phyloP scores from a whole-genome alignment of 1,139 yeast species.

The Kodamaea alishanica region DNA sequence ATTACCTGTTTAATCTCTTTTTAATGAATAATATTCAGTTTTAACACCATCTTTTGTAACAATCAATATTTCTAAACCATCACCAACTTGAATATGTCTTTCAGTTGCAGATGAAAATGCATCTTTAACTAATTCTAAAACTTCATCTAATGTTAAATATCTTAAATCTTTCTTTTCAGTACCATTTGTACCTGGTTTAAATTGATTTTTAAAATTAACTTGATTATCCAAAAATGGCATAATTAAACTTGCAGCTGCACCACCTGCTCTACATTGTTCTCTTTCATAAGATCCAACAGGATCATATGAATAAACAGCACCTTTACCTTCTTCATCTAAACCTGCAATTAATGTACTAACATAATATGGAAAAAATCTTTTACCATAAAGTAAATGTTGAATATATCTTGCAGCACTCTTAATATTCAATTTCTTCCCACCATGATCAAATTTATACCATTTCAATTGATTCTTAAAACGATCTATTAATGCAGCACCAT shows the following conservation, averaged over 20 bases:
- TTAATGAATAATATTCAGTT: conserved; percentile 78
- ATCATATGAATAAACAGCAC: conserved; percentile 93
- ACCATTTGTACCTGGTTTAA: conserved; percentile 72
- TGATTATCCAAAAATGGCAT: conserved; percentile 98
- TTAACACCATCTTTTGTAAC: conserved; percentile 92
- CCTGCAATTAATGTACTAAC: conserved; percentile 95
- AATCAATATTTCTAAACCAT: conserved; percentile 83
- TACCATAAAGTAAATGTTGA: conserved; percentile 87
- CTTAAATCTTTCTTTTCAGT: conserved; percentile 56
- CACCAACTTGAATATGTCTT: conserved; percentile 98
- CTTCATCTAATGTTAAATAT: conserved; percentile 77
- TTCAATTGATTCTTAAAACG: conserved; percentile 73
- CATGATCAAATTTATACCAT: conserved; percentile 92
- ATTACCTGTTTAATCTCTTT: conserved; percentile 83
- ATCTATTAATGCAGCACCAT: conserved; percentile 80
- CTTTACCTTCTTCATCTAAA: conserved; percentile 88
- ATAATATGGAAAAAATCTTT: conserved; percentile 94
- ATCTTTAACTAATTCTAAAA: conserved; percentile 80
- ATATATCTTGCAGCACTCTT: conserved; percentile 84
- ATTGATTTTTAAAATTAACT: conserved; percentile 91
- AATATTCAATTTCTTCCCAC: conserved; percentile 62
- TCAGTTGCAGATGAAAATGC: conserved; percentile 96
- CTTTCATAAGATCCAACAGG: conserved; percentile 98
- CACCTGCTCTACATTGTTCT: conserved; percentile 97
- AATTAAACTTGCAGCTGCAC: conserved; percentile 92